These are phyloP conservation scores for Ziziphus jujuba DNA, from an alignment of 306 rosid genomes.

Conservation along the genomic window DNA sequence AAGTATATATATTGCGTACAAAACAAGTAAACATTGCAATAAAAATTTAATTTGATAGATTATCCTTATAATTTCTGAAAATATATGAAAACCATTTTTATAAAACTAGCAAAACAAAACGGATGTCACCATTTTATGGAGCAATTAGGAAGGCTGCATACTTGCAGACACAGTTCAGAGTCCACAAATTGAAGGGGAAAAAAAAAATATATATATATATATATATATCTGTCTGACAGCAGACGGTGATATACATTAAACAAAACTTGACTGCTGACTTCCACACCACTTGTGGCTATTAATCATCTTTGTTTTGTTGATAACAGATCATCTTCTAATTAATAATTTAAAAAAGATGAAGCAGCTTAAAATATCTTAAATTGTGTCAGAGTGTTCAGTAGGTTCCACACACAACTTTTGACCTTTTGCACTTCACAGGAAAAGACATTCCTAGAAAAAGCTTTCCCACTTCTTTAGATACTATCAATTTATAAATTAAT, in stretches of 20 bases:
- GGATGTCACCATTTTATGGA: not conserved
- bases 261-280: not conserved
- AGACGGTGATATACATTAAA: too few relatives aligned
- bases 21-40: too few relatives aligned
- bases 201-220: too few relatives aligned
- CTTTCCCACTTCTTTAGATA: conserved; percentile 7
- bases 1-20: too few relatives aligned
- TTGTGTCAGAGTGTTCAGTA: conserved; percentile 27
- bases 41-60: too few relatives aligned
- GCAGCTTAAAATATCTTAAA: conserved; percentile 3
- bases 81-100: too few relatives aligned
- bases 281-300: not conserved
- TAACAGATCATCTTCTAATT: conserved; percentile 37
- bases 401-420: conserved; percentile 37
- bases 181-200: conserved; percentile 25
- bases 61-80: too few relatives aligned
- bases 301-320: conserved; percentile 20
- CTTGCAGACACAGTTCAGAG: conserved; percentile 42
- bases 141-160: not conserved
- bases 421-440: conserved; percentile 31
- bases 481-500: not conserved
- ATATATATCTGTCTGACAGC: too few relatives aligned
- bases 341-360: not conserved
- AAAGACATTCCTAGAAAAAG: conserved; percentile 38
- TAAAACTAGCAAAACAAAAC: too few relatives aligned